Base-by-base conservation (phyloP, 2,329 filamentous ascomycete species). In the Ilyonectria sp. region DNA sequence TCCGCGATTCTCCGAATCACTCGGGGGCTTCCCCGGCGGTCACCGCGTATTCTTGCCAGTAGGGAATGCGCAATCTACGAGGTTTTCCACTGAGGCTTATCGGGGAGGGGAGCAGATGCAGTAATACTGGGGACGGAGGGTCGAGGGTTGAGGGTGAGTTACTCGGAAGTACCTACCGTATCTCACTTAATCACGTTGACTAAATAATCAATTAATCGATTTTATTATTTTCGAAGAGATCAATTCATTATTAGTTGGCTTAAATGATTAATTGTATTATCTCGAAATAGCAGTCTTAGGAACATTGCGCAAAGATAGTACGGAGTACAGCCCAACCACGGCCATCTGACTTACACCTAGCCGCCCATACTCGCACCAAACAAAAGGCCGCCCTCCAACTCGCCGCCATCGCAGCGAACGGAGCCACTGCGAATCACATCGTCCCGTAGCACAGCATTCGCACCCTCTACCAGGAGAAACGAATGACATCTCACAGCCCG, bases 351-450 rank as follows among this genome's bases (percentile, higher is more conserved):
- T 59, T 31, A 49, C 49, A 62, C 37, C 50, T 57, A 58, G n/a
- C 60, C 60, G 60, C 60, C 60, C 33, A 44, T n/a, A 37, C 53
- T 57, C n/a, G 44, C 46, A 35, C 60, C 21, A 19, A 35, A 50
- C 60, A 26, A 44, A 56, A 50, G 21, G 43, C 43, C 29, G 44
- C 60, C 53, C 29, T 44, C 43, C 29, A 40, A 10, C 26, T 19
- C 26, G n/a, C 40, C 60, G 15, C 23, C 6, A 54, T 9, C 13
- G n/a, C 31, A 37, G 13, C 31, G n/a, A 53, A 23, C 31, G 21
- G 31, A 35, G 11, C 50, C 50, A 53, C 10, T 53, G 33, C 52
- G 17, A 35, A 56, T 40, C 31, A 49, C 52, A 31, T 26, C 29
- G 33, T 37, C 21, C 29, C n/a, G 60, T 58, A 37, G 46, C 60